A percentile compares a stretch with the other conserved stretches of the same genome.
phyloP scores from a whole-genome alignment of 306 rosid species.

The Hippophae rhamnoides region DNA sequence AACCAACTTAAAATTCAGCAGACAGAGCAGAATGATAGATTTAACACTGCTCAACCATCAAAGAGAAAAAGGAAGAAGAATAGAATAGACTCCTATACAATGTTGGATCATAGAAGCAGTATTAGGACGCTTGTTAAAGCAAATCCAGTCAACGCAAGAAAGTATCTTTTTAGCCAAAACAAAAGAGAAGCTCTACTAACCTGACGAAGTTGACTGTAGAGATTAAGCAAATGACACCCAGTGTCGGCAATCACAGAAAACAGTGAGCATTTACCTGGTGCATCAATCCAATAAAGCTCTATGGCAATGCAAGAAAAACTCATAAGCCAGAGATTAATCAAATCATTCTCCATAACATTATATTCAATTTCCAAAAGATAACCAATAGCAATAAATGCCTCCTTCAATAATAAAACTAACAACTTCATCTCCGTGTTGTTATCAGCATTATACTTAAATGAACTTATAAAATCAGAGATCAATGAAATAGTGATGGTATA shows the following conservation, averaged over 20 bases:
- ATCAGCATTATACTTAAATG: conserved; percentile 28
- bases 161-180: no score
- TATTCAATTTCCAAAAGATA: conserved; percentile 77
- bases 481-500: conserved; percentile 37
- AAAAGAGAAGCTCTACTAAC: conserved; percentile 36
- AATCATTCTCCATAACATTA: conserved; percentile 61
- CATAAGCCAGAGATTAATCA: conserved; percentile 56
- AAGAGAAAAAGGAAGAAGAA: no score
- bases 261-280: conserved; percentile 29
- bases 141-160: no score
- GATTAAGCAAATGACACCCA: conserved; percentile 58
- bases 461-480: conserved; percentile 34
- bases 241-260: conserved; percentile 34
- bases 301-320: conserved; percentile 50
- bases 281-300: conserved; percentile 29
- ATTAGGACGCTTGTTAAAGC: no score
- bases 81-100: no score
- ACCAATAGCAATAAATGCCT: conserved; percentile 50
- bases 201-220: conserved; percentile 89
- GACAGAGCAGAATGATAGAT: no score
- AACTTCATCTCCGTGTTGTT: conserved; percentile 21
- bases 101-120: no score
- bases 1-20: no score
- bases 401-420: conserved; percentile 33
- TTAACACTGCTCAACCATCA: no score